phyloP scores from a whole-genome alignment of 2,329 filamentous ascomycete genomes.

The Colletotrichum filicis region DNA sequence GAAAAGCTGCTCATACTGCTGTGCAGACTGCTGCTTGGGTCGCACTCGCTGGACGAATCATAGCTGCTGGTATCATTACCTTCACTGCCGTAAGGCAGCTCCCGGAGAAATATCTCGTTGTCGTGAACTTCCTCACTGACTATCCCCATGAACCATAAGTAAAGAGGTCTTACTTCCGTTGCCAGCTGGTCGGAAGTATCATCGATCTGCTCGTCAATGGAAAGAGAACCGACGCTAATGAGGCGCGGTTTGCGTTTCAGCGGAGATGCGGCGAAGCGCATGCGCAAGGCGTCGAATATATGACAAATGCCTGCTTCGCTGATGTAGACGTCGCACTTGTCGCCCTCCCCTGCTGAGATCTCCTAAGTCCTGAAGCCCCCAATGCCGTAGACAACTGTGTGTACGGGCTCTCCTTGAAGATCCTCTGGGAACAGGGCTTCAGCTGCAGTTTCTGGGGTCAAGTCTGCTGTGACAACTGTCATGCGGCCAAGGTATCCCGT shows the following conservation, averaged over 20 bases:
- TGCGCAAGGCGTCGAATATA: background rate
- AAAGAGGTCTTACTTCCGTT: background rate
- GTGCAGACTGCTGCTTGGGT: background rate
- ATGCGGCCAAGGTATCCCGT: background rate
- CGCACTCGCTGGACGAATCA: background rate
- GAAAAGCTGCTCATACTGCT: background rate
- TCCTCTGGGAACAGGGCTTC: background rate
- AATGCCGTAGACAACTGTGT: constrained; percentile 12
- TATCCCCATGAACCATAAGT: background rate
- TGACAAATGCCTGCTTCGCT: background rate
- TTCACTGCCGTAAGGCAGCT: background rate
- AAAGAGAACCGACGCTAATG: background rate
- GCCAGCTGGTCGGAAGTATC: background rate
- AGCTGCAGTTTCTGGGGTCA: background rate
- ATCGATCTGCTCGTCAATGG: background rate
- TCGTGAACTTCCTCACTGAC: background rate
- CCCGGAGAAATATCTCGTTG: background rate
- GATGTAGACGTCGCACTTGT: background rate
- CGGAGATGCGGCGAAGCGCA: background rate
- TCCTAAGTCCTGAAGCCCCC: constrained; percentile 7
- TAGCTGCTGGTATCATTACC: background rate
- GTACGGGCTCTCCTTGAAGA: background rate
- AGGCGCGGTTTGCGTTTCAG: background rate
- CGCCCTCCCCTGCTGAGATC: background rate
- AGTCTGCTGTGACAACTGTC: background rate